Evolutionary conservation across 352 stramenopile genomes (phyloP), one percentile per base, ranked within the genome.

Genomic region (Pythium aristosporum): DNA sequence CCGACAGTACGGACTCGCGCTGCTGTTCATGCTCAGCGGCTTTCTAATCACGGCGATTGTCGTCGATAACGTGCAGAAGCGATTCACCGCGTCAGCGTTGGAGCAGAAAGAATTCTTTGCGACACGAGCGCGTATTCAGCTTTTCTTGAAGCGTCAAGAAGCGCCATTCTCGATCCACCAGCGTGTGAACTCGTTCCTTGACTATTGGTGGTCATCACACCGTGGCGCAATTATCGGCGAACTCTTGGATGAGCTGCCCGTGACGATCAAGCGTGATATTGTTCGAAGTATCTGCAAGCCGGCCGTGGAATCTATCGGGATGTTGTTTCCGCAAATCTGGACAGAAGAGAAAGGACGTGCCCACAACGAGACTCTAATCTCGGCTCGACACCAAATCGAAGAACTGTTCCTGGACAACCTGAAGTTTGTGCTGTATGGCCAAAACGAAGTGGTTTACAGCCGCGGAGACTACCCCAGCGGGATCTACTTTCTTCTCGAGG

Each of bases 21-120:
- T 89, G 12, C 21, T 82, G 2, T 87, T 90, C 61, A 92, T 90
- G 79, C 57, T 92, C 16, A 89, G 78, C 28, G 82, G 80, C 0
- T 90, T 92, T 52, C 81, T 92, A 50, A 83, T 90, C 55, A 89
- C 82, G 1, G 82, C 80, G 6, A 78, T 87, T 32, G 80, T 89
- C 18, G 80, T 91, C 4, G 80, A 91, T 58, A 88, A 89, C 23
- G 82, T 90, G 7, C 82, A 92, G 62, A 92, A 92, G 59, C 68
- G 79, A 20, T 88, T 92, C 43, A 92, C 82, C 1, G 80, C 82
- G 0, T 92, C 82, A 9, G 80, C 82, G 18, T 71, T 85, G 30
- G 82, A 92, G 13, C 82, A 92, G 47, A 92, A 89, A 32, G 80
- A 89, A 44, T 89, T 92, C 56, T 86, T 86, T 37, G 72, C 75